Percentiles rank a stretch among this genome's conserved stretches.
Evolutionary conservation across 2,329 filamentous ascomycete genomes (phyloP).

Genomic region (Apiospora rasikravindrae): DNA sequence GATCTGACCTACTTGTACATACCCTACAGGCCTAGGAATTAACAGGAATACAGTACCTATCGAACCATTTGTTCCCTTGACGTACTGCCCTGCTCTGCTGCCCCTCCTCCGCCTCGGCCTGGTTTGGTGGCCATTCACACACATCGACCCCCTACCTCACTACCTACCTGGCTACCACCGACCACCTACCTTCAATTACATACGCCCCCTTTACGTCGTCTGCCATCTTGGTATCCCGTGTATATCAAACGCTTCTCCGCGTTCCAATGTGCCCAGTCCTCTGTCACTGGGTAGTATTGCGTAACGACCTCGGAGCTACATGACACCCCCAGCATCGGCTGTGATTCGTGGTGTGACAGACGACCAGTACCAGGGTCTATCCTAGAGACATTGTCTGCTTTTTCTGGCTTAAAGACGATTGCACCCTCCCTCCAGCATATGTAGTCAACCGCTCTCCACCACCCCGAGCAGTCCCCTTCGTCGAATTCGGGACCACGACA

Average conservation of each 20-base stretch:
- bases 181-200: neutral
- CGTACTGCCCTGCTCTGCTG: neutral
- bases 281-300: slow-evolving; percentile 11
- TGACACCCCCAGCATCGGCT: slow-evolving; percentile 5
- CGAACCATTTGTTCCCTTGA: slow-evolving; percentile 12
- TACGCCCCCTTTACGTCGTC: neutral
- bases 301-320: slow-evolving; percentile 7
- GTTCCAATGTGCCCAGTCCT: slow-evolving; percentile 4
- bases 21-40: slow-evolving; percentile 8
- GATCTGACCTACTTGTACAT: slow-evolving; percentile 10
- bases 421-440: slow-evolving; percentile 9
- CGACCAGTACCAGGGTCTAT: slow-evolving; percentile 4
- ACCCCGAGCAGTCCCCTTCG: slow-evolving; percentile 4
- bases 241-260: slow-evolving; percentile 16
- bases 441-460: slow-evolving; percentile 15
- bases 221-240: slow-evolving; percentile 5
- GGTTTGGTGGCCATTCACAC: slow-evolving; percentile 8
- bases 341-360: slow-evolving; percentile 13
- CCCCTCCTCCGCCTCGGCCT: slow-evolving; percentile 7
- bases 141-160: neutral
- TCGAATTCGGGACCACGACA: neutral
- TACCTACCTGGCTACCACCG: neutral
- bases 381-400: slow-evolving; percentile 15
- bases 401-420: slow-evolving; percentile 14
- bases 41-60: neutral